phyloP scores from a whole-genome alignment of 73 alveolate genomes.

The Paramecium sonneborni region DNA sequence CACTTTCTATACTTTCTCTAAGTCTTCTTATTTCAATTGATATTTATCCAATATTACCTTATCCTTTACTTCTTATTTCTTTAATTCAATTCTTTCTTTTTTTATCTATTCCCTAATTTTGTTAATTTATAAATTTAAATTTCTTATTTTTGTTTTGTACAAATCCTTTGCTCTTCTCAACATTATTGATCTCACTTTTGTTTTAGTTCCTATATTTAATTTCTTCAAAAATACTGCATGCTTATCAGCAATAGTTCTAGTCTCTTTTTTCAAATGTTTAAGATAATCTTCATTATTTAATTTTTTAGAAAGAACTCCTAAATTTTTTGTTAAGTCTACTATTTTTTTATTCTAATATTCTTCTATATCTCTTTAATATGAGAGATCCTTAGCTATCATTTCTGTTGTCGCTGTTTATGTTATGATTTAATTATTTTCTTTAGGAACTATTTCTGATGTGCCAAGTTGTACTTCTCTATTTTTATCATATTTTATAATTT shows the following conservation, averaged over 20 bases:
- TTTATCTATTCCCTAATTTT: neutral
- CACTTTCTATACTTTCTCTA: neutral
- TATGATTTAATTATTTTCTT: neutral
- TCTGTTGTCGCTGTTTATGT: neutral
- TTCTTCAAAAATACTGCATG: neutral
- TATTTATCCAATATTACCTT: conserved; percentile 3
- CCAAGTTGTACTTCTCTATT: neutral
- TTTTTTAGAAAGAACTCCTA: neutral
- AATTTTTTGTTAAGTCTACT: neutral
- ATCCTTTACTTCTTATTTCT: conserved; percentile 47
- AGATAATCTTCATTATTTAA: conserved; percentile 13
- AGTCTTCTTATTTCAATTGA: neutral
- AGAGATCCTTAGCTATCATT: neutral
- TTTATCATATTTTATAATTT: neutral
- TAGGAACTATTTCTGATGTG: neutral
- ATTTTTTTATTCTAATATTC: conserved; percentile 27
- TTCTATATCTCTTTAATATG: conserved; percentile 5
- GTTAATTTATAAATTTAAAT: conserved; percentile 1
- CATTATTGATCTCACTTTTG: conserved; percentile 17
- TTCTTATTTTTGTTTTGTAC: neutral
- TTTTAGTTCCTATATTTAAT: neutral
- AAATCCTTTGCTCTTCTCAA: neutral
- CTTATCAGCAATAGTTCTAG: neutral
- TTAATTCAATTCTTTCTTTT: conserved; percentile 2
- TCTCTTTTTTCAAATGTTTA: neutral